These are phyloP conservation scores for Tolypocladium guangdongense DNA, from an alignment of 2,329 filamentous ascomycete species.

Conservation along the genomic window DNA sequence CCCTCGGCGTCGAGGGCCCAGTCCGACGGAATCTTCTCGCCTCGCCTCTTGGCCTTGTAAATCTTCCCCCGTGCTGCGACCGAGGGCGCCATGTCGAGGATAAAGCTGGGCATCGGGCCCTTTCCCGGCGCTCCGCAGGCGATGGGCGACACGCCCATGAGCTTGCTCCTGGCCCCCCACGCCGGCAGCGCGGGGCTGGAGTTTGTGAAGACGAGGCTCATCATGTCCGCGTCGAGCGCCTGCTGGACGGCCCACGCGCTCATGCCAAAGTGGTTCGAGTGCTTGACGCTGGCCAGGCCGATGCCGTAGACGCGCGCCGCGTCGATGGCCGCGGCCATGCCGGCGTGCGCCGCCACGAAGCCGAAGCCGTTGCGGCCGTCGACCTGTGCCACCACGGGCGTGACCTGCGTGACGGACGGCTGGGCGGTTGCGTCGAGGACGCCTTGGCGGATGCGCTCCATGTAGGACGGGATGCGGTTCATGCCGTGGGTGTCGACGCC, in stretches of 20 bases:
- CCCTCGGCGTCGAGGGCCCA: conserved; percentile 71
- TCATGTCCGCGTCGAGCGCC: conserved; percentile 60
- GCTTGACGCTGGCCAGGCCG: conserved; percentile 64
- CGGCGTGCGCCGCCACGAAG: conserved; percentile 56
- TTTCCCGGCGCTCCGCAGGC: conserved; percentile 63
- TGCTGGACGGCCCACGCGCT: conserved; percentile 70
- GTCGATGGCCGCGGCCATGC: conserved; percentile 56
- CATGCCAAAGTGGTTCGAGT: conserved; percentile 80
- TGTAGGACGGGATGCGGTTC: conserved; percentile 69
- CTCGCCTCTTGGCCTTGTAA: conserved; percentile 56
- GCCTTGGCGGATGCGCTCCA: conserved; percentile 59
- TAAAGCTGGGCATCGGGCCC: conserved; percentile 44
- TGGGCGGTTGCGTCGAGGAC: conserved; percentile 51
- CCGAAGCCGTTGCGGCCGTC: conserved; percentile 64
- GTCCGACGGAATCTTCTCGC: conserved; percentile 57
- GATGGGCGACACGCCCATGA: conserved; percentile 65
- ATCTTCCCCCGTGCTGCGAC: conserved; percentile 63
- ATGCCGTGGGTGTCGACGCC: conserved; percentile 71
- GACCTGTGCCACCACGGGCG: conserved; percentile 60
- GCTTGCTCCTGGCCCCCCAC: conserved; percentile 56
- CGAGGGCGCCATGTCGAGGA: conserved; percentile 64
- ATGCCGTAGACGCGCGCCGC: conserved; percentile 58
- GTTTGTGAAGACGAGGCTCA: conserved; percentile 62
- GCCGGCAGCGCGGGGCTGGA: conserved; percentile 61
- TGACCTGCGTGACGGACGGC: conserved; percentile 49